Base-by-base conservation (phyloP, 1,284 basidiomycete species). In the Wolfiporia cocos region DNA sequence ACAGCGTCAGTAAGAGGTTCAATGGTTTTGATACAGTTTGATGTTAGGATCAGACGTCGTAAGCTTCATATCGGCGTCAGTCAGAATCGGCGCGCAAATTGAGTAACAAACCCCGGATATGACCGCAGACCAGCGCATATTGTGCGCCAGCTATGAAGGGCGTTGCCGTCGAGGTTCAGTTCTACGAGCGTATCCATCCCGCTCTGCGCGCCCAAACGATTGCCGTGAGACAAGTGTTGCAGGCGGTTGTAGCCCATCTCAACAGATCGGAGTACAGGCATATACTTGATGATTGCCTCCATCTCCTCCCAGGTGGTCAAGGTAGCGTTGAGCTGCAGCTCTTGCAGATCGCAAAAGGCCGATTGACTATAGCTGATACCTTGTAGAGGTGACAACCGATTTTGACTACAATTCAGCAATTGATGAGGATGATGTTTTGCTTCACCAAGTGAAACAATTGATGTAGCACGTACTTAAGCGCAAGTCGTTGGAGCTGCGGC, bases 161-260 rank as follows among this genome's bases (percentile, higher is more conserved):
- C 46, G 65, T 95, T 95, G 34, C 70, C 74, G 52, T 90, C 87
- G 23, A 96, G 66, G 57, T 92, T 92, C 45, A 96, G 62, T 20
- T 68, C 67, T 38, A 69, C 61, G 28, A 92, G 52, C 31, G 58
- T 52, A 3, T 61, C 58, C 15, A 66, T 37, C 9, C 38, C 34
- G 10, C 18, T 15, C n/a, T 18, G 35, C 12, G 23, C 30, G 7
- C 31, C 15, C 5, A 5, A 22, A n/a, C 49, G 39, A 26, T 51
- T 37, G 21, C 37, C 39, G 42, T 38, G 34, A 24, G 50, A 45
- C 41, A 83, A 62, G 14, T 53, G 55, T 18, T 58, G 54, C 32
- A 92, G 63, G 18, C 59, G 54, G 57, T 97, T 96, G 62, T 83
- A 78, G 5, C 91, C 92, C 41, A 92, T 61, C 63, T 95, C 86